Evolutionary conservation across 306 rosid genomes (phyloP).

Genomic region (Mimosa pudica): DNA sequence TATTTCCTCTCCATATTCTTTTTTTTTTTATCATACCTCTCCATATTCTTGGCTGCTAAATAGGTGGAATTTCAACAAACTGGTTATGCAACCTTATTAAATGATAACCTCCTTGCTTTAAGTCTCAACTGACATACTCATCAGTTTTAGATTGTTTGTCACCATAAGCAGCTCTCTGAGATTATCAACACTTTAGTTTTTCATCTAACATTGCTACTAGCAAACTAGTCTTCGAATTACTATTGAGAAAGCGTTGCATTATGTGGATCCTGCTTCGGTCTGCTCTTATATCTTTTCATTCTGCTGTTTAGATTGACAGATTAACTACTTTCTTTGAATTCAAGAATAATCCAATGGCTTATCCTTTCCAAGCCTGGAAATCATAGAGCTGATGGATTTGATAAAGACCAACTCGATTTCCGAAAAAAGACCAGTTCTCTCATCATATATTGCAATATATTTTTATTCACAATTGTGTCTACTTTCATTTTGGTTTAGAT

Average conservation of each 20-base stretch:
- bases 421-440: no score
- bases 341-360: neutral
- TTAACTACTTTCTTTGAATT: neutral
- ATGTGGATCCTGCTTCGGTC: neutral
- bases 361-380: neutral
- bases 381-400: neutral
- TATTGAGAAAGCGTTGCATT: neutral
- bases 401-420: neutral
- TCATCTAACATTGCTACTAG: neutral
- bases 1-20: no score
- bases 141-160: constrained; percentile 1
- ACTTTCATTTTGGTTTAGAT: neutral
- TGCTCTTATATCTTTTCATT: neutral
- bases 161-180: neutral
- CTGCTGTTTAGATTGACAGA: neutral
- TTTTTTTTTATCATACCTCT: no score
- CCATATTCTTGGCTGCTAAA: constrained; percentile 2
- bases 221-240: neutral
- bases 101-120: neutral
- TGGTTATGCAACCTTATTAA: neutral
- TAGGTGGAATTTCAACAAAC: neutral
- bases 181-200: neutral
- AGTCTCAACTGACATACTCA: neutral
- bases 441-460: neutral
- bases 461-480: neutral